phyloP scores from a whole-genome alignment of 306 rosid species.

The Malus sieversii region DNA sequence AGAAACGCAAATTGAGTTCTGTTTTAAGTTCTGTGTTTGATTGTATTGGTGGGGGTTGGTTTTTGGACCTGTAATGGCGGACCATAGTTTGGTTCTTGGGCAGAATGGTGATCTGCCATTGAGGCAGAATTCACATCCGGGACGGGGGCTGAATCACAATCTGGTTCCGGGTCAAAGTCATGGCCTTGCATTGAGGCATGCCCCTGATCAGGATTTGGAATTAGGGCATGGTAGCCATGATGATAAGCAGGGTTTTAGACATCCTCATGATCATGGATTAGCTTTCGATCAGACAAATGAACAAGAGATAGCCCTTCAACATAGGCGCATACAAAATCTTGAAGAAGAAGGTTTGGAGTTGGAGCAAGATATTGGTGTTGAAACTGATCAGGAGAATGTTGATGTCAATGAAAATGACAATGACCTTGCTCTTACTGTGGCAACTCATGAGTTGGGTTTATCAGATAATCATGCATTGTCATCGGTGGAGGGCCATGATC shows the following conservation, averaged over 20 bases:
- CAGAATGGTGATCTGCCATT: constrained; percentile 10
- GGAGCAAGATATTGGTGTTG: constrained; percentile 16
- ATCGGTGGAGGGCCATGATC: constrained; percentile 29
- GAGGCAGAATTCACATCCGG: constrained; percentile 6
- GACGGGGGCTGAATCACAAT: constrained; percentile 11
- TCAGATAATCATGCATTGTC: constrained; percentile 32
- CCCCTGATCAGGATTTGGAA: constrained; percentile 23
- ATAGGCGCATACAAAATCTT: constrained; percentile 19
- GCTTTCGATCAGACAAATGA: constrained; percentile 12
- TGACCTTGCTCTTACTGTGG: constrained; percentile 16
- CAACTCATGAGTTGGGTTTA: constrained; percentile 25
- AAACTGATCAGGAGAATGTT: constrained; percentile 17
- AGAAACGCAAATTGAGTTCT: neutral
- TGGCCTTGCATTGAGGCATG: neutral
- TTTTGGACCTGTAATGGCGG: constrained; percentile 22
- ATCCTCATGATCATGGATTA: constrained; percentile 16
- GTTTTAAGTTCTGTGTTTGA: constrained; percentile 4
- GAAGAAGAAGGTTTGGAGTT: constrained; percentile 20
- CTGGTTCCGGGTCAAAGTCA: constrained; percentile 10
- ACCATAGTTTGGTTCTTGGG: constrained; percentile 17
- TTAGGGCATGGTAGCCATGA: constrained; percentile 7
- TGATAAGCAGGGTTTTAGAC: constrained; percentile 8
- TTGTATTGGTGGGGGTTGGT: neutral
- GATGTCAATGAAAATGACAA: constrained; percentile 16
- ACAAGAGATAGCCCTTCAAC: constrained; percentile 23